These are phyloP conservation scores for Lojkania enalia DNA, from an alignment of 2,329 filamentous ascomycete genomes.

Conservation along the genomic window DNA sequence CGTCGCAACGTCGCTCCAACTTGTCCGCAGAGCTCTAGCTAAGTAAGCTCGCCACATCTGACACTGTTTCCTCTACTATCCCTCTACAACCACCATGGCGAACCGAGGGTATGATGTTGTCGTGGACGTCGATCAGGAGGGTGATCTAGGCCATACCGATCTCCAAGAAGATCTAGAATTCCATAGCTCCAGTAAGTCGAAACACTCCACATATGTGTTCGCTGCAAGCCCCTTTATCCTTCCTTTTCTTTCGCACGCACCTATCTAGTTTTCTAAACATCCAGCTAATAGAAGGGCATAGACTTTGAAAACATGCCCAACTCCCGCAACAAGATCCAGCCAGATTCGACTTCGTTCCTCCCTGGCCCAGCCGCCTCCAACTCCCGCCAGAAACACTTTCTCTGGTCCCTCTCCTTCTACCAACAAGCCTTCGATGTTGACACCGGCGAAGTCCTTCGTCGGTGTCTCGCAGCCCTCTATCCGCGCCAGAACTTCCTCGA, in stretches of 20 bases:
- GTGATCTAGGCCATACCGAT: slow-evolving; percentile 96
- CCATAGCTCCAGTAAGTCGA: slow-evolving; percentile 74
- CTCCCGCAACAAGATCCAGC: slow-evolving; percentile 54
- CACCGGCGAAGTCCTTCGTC: slow-evolving; percentile 81
- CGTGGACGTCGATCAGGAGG: slow-evolving; percentile 97
- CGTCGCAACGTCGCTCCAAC: slow-evolving; percentile 24
- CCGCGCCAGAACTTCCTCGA: slow-evolving; percentile 95
- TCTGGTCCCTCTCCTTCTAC: slow-evolving; percentile 94
- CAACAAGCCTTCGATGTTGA: slow-evolving; percentile 99
- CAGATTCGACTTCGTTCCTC: slow-evolving; percentile 48
- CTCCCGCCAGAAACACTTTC: slow-evolving; percentile 69
- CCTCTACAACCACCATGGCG: slow-evolving; percentile 58
- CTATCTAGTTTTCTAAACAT: slow-evolving; percentile 3
- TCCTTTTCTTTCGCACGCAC: slow-evolving; percentile 3
- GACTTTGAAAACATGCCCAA: slow-evolving; percentile 68
- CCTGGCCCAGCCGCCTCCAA: slow-evolving; percentile 33
- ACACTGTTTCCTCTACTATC: slow-evolving; percentile 6
- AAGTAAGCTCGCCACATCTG: slow-evolving; percentile 22
- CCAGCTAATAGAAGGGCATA: slow-evolving; percentile 31
- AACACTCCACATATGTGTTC: slow-evolving; percentile 2
- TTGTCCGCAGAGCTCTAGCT: slow-evolving; percentile 34
- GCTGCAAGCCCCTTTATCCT: slow-evolving; percentile 4
- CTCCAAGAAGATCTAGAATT: slow-evolving; percentile 99
- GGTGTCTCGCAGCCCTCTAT: slow-evolving; percentile 87
- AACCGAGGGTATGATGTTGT: slow-evolving; percentile 95